A percentile compares a stretch with the other conserved stretches of the same genome.
Conservation (phyloP, 768 basidiomycete species). For the Mycena galopus region DNA sequence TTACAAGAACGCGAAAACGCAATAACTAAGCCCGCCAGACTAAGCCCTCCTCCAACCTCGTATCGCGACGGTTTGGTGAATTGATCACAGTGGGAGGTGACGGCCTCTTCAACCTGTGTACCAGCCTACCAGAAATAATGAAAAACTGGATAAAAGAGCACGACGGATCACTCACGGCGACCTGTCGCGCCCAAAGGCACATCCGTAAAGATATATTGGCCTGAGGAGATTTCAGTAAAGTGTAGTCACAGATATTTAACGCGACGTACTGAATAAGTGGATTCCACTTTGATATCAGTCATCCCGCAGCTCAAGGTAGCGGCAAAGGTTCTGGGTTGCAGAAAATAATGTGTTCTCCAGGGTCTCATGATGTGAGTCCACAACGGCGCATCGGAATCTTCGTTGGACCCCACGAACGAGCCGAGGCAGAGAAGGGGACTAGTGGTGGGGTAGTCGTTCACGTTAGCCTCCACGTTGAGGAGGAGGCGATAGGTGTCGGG, state of each 20-base stretch:
- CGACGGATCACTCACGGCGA: neutral
- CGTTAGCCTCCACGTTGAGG: no score
- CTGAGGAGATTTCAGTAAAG: neutral
- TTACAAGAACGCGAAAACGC: no score
- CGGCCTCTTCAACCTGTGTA: no score
- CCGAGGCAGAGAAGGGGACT: neutral
- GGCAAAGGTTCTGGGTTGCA: neutral
- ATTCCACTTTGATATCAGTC: neutral
- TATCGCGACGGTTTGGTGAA: no score
- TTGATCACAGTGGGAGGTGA: no score
- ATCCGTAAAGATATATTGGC: neutral
- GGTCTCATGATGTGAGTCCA: neutral
- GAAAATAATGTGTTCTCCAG: neutral
- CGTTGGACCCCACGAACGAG: neutral
- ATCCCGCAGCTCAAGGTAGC: neutral
- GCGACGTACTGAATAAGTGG: neutral
- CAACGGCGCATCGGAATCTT: neutral
- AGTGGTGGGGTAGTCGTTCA: no score
- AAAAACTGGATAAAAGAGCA: no score
- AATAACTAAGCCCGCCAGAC: no score
- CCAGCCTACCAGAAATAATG: no score
- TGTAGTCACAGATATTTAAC: neutral
- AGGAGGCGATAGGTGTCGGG: no score
- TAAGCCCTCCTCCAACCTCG: no score
- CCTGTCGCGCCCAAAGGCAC: neutral